phyloP scores from a whole-genome alignment of 2,329 filamentous ascomycete species.

The Microthyrium microscopicum region DNA sequence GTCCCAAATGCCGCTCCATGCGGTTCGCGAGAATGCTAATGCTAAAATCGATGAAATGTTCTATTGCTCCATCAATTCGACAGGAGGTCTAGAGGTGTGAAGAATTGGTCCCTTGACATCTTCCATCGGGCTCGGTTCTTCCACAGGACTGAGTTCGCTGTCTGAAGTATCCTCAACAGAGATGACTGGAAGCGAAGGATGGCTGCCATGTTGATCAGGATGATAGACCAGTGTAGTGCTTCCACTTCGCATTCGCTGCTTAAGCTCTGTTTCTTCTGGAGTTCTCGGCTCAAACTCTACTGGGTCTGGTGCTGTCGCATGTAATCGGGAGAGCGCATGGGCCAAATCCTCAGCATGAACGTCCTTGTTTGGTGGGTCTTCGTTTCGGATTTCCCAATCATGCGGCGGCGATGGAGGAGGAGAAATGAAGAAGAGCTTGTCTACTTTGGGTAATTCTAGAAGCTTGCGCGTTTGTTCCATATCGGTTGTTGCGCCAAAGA shows the following conservation, averaged over 20 bases:
- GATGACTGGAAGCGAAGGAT: slow-evolving; percentile 42
- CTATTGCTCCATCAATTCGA: slow-evolving; percentile 19
- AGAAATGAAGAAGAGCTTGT: slow-evolving; percentile 50
- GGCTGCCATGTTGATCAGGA: slow-evolving; percentile 43
- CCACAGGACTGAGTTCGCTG: slow-evolving; percentile 1
- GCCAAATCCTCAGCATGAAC: slow-evolving; percentile 47
- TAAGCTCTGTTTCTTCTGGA: slow-evolving; percentile 11
- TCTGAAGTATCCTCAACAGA: slow-evolving; percentile 44
- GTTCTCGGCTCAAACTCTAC: slow-evolving; percentile 15
- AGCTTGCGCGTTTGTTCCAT: slow-evolving; percentile 26
- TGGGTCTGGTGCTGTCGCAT: slow-evolving; percentile 16
- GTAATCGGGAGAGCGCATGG: slow-evolving; percentile 36
- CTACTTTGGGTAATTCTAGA: slow-evolving; percentile 37
- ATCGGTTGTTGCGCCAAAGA: slow-evolving; percentile 37
- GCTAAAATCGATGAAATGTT: background rate
- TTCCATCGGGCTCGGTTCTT: slow-evolving; percentile 30
- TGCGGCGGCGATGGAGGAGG: slow-evolving; percentile 47
- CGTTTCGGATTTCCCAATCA: slow-evolving; percentile 46
- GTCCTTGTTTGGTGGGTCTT: slow-evolving; percentile 49
- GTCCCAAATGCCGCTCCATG: background rate
- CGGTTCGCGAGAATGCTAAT: background rate
- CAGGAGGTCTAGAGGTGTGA: slow-evolving; percentile 21
- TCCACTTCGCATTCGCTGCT: slow-evolving; percentile 23
- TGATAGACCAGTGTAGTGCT: slow-evolving; percentile 47
- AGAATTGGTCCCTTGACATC: slow-evolving; percentile 11